These are phyloP conservation scores for Vigna mungo DNA, from an alignment of 306 rosid species.

Conservation along the genomic window DNA sequence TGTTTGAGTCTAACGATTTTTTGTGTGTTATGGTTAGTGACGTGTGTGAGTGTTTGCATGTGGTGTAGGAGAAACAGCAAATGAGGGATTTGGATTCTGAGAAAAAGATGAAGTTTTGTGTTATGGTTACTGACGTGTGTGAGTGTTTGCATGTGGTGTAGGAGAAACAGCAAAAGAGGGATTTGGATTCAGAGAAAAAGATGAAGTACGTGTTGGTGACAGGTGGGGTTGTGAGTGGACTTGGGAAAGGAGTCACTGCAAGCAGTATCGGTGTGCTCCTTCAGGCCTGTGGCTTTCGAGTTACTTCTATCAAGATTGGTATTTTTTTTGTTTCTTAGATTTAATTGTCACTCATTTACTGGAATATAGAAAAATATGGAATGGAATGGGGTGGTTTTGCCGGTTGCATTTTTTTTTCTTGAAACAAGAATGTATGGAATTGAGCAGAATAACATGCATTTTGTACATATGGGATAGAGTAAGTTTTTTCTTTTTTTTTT, in stretches of 20 bases:
- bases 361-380: background rate
- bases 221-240: constrained; percentile 94
- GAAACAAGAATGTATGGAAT: background rate
- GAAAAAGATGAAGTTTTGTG: background rate
- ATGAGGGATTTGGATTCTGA: constrained; percentile 2
- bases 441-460: background rate
- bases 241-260: constrained; percentile 90
- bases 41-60: constrained; percentile 20
- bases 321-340: constrained; percentile 26
- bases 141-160: constrained; percentile 22
- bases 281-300: constrained; percentile 82
- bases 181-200: constrained; percentile 7
- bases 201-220: constrained; percentile 94
- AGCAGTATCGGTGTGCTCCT: constrained; percentile 85
- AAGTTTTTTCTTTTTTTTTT: background rate
- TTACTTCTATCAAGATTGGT: constrained; percentile 89
- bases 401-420: background rate
- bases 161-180: constrained; percentile 24
- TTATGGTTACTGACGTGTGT: background rate
- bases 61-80: background rate
- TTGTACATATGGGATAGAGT: background rate
- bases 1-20: constrained; percentile 12
- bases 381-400: background rate
- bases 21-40: constrained; percentile 14
- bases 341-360: constrained; percentile 6